Conservation (phyloP, 495 filamentous ascomycete genomes). For the Penicillium herquei region DNA sequence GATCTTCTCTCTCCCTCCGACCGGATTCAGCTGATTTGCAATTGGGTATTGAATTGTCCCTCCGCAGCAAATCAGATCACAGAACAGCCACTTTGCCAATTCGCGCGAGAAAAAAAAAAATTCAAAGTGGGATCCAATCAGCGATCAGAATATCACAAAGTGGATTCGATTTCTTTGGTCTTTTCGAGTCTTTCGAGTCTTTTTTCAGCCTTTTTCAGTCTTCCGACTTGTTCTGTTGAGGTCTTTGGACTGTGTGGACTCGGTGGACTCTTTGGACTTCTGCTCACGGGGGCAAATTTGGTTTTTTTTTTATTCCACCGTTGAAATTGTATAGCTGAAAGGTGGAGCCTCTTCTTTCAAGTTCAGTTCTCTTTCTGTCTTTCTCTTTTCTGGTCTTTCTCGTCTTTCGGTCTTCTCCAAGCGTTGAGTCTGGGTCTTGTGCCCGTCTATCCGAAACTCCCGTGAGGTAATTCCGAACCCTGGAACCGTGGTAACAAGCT, state of each 20-base stretch:
- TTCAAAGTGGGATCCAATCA: conserved; percentile 1
- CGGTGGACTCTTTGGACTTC: background rate
- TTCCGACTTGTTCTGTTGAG: background rate
- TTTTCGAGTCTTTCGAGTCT: conserved; percentile 1
- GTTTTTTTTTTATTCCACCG: too few species aligned
- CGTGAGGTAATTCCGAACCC: too few species aligned
- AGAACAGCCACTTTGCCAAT: conserved; percentile 3
- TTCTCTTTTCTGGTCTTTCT: background rate
- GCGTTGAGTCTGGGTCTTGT: too few species aligned
- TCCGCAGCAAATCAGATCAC: conserved; percentile 20
- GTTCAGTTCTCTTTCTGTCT: background rate
- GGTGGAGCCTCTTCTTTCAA: conserved; percentile 9
- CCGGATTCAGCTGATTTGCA: conserved; percentile 9
- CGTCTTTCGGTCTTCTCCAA: background rate
- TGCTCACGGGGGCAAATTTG: background rate
- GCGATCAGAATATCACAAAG: background rate
- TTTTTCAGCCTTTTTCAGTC: background rate
- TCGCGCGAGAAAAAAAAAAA: background rate
- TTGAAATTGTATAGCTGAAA: conserved; percentile 11
- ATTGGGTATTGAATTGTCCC: conserved; percentile 20
- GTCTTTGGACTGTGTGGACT: too few species aligned
- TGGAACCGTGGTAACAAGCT: too few species aligned
- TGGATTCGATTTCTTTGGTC: background rate
- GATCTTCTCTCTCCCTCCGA: background rate
- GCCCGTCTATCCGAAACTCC: too few species aligned